phyloP scores from a whole-genome alignment of 208 protist genomes.

The Crithidia bombi region DNA sequence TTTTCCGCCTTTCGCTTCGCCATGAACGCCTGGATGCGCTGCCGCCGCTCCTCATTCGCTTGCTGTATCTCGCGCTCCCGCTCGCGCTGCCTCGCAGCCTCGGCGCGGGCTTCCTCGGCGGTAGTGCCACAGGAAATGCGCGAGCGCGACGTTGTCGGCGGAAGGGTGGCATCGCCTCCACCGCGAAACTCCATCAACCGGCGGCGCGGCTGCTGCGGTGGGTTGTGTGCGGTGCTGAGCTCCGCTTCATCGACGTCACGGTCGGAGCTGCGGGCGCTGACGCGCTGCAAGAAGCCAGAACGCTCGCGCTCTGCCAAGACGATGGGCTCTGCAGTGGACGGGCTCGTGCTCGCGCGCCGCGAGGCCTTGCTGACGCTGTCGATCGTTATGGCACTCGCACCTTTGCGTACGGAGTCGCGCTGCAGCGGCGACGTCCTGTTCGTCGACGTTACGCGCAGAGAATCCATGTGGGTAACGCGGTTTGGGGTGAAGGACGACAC shows the following conservation, averaged over 20 bases:
- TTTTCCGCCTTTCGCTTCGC: conserved; percentile 58
- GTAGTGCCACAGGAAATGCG: conserved; percentile 4
- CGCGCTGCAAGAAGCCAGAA: conserved; percentile 6
- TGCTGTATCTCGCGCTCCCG: conserved; percentile 33
- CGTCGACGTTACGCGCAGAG: not conserved
- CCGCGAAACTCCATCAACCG: conserved; percentile 36
- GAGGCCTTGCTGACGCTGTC: conserved; percentile 1
- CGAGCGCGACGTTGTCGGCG: conserved; percentile 4
- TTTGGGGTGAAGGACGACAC: conserved; percentile 31
- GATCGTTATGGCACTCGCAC: not conserved
- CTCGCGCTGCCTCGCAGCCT: conserved; percentile 6
- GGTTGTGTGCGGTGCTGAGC: not conserved
- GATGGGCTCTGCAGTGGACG: conserved; percentile 14
- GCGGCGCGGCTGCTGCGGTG: conserved; percentile 15
- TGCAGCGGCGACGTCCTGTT: conserved; percentile 14
- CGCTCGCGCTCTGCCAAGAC: conserved; percentile 9
- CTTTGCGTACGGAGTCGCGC: not conserved
- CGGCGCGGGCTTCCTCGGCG: conserved; percentile 13
- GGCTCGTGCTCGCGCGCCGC: conserved; percentile 1
- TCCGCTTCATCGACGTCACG: conserved; percentile 1
- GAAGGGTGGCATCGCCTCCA: conserved; percentile 18
- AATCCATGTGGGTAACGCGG: not conserved
- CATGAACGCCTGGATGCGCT: conserved; percentile 71
- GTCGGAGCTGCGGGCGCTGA: conserved; percentile 3
- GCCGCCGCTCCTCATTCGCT: conserved; percentile 66